Conservation (phyloP, 495 filamentous ascomycete species). For the Neurospora sp. region DNA sequence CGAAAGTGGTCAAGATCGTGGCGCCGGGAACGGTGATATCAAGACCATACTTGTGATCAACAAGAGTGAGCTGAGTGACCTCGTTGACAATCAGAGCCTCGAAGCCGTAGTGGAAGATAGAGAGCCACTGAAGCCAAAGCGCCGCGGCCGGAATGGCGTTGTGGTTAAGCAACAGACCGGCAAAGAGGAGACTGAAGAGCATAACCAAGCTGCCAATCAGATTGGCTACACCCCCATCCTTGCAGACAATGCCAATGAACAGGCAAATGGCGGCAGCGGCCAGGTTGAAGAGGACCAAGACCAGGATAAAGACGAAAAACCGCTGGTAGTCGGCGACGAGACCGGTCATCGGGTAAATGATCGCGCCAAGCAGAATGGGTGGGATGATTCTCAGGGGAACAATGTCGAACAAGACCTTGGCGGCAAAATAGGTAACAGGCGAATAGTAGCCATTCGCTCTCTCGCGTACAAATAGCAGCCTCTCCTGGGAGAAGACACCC, state of each 20-base stretch:
- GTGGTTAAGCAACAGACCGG: constrained; percentile 86
- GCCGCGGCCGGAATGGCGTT: constrained; percentile 77
- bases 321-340: constrained; percentile 70
- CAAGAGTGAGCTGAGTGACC: constrained; percentile 77
- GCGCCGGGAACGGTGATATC: constrained; percentile 95
- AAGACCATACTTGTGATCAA: constrained; percentile 88
- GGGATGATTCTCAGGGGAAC: constrained; percentile 88
- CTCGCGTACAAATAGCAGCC: constrained; percentile 87
- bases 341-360: constrained; percentile 97
- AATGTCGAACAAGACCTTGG: constrained; percentile 93
- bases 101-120: constrained; percentile 98
- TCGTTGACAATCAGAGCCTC: constrained; percentile 97
- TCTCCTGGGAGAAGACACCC: constrained; percentile 87
- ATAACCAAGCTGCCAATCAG: constrained; percentile 92
- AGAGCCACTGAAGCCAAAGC: constrained; percentile 88
- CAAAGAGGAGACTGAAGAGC: constrained; percentile 94
- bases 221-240: constrained; percentile 86
- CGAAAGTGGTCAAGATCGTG: constrained; percentile 86
- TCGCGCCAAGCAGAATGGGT: constrained; percentile 91
- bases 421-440: constrained; percentile 91
- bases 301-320: constrained; percentile 85
- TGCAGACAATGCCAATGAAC: constrained; percentile 93
- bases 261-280: constrained; percentile 87
- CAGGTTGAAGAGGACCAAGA: constrained; percentile 91
- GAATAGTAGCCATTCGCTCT: constrained; percentile 95